These are phyloP conservation scores for Excoecaria agallocha DNA, from an alignment of 345 rosid genomes.

Conservation along the genomic window DNA sequence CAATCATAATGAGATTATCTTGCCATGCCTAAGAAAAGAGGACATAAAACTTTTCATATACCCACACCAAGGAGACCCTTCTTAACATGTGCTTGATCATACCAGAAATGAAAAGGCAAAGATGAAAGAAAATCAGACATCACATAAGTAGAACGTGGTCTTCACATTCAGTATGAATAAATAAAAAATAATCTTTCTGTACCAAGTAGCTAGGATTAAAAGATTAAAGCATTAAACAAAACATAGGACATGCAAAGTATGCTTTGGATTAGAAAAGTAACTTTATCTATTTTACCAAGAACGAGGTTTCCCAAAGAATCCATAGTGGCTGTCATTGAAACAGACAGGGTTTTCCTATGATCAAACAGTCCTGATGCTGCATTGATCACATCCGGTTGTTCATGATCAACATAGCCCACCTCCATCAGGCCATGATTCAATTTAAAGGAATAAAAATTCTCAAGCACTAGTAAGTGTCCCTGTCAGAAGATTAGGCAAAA, in stretches of 20 bases:
- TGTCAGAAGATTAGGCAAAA: constrained; percentile 32
- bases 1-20: neutral
- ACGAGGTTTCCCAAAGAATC: constrained; percentile 67
- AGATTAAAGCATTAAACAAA: neutral
- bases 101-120: neutral
- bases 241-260: neutral
- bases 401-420: constrained; percentile 60
- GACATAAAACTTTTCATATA: neutral
- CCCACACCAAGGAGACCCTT: neutral
- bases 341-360: constrained; percentile 46
- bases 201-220: neutral
- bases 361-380: constrained; percentile 37
- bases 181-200: neutral
- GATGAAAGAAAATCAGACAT: neutral
- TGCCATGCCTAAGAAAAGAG: too few species aligned
- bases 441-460: constrained; percentile 53
- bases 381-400: constrained; percentile 22
- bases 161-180: neutral
- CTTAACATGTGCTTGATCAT: neutral
- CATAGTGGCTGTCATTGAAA: constrained; percentile 90
- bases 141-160: neutral
- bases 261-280: neutral
- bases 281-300: constrained; percentile 55
- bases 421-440: constrained; percentile 90
- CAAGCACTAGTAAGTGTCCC: constrained; percentile 89